Percentiles rank a stretch among this genome's conserved stretches.
Conservation (phyloP, 306 rosid species). For the Quercus variabilis region DNA sequence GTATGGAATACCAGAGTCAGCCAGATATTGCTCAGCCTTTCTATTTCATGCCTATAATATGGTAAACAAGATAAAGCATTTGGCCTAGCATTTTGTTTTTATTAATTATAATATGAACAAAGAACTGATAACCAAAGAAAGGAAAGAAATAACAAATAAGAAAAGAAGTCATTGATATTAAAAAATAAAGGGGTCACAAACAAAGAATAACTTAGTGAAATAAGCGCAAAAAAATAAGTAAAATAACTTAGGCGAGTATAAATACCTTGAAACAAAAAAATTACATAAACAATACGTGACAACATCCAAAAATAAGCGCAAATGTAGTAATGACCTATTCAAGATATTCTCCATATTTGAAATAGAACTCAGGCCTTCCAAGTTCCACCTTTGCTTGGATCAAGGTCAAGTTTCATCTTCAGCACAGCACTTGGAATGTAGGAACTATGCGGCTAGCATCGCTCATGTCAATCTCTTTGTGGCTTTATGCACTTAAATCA, state of each 20-base stretch:
- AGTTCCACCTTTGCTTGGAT: constrained; percentile 76
- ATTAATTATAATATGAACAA: neutral
- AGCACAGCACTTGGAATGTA: constrained; percentile 85
- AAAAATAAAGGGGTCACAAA: too few species aligned
- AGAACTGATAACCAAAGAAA: neutral
- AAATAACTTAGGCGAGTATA: too few species aligned
- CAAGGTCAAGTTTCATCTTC: constrained; percentile 76
- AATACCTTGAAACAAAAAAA: neutral
- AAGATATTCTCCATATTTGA: constrained; percentile 20
- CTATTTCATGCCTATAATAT: constrained; percentile 78
- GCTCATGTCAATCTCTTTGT: constrained; percentile 46
- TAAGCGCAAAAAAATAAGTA: too few species aligned
- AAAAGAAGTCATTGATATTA: neutral
- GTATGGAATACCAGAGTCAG: constrained; percentile 83
- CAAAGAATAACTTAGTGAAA: constrained; percentile 6
- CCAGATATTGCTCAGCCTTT: constrained; percentile 88
- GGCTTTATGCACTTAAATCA: too few species aligned
- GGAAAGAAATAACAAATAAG: neutral
- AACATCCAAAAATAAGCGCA: neutral
- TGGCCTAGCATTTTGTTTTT: too few species aligned
- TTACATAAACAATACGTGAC: neutral
- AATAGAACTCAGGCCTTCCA: constrained; percentile 67
- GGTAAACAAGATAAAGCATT: too few species aligned
- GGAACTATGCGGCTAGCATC: constrained; percentile 56
- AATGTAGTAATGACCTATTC: constrained; percentile 54